phyloP scores from a whole-genome alignment of 2,329 filamentous ascomycete genomes.

The Sarocladiaceae sp. region DNA sequence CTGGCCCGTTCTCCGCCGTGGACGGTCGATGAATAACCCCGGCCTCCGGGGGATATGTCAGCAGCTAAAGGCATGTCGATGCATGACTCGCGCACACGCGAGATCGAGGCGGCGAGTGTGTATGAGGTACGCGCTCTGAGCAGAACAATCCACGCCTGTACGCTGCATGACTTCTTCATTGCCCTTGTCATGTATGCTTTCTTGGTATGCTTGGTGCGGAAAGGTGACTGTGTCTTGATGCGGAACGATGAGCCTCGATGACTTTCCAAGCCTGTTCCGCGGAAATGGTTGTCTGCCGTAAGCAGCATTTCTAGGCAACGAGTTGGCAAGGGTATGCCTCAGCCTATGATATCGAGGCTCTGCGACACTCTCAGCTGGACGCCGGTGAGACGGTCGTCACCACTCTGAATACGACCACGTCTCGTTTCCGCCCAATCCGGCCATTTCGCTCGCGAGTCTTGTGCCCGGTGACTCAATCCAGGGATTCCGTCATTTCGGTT shows the following conservation, averaged over 20 bases:
- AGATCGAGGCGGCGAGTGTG: neutral
- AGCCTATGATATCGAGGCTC: slow-evolving; percentile 3
- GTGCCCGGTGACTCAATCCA: neutral
- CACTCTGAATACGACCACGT: neutral
- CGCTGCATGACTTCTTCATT: no score
- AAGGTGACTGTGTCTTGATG: neutral
- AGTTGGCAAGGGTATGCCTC: neutral
- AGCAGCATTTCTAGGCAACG: slow-evolving; percentile 5
- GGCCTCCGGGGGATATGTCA: slow-evolving; percentile 8
- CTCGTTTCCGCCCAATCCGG: neutral
- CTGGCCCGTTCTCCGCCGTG: neutral
- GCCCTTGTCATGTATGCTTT: no score
- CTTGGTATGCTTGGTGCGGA: no score
- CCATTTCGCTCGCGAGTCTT: neutral
- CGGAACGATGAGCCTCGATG: neutral
- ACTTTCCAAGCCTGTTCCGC: neutral
- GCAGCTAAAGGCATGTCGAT: neutral
- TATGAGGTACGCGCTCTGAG: neutral
- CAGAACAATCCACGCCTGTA: neutral
- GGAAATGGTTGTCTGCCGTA: slow-evolving; percentile 1
- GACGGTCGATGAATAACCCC: neutral
- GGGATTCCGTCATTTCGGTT: neutral
- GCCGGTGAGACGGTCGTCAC: neutral
- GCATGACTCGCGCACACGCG: slow-evolving; percentile 8
- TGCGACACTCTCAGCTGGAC: neutral